phyloP scores from a whole-genome alignment of 192 early-diverging fungal species.

The Backusella morwellensis region DNA sequence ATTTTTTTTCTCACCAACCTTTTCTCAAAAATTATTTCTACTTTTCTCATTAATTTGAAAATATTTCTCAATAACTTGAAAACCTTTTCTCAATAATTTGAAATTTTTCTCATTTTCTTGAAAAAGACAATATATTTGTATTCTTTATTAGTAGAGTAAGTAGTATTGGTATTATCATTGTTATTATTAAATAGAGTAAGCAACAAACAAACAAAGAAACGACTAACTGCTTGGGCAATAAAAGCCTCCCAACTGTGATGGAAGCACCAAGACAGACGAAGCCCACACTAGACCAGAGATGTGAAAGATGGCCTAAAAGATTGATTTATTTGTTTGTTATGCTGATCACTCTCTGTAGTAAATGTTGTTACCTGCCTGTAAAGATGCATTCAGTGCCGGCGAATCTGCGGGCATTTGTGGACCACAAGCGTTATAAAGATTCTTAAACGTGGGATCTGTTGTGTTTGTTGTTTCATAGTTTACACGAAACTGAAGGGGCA shows the following conservation, averaged over 20 bases:
- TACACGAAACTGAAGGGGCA: neutral
- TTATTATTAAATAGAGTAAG: neutral
- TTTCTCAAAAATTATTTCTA: too few species aligned
- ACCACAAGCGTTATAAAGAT: constrained; percentile 25
- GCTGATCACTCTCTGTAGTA: too few species aligned
- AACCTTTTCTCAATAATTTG: too few species aligned
- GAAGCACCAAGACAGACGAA: neutral
- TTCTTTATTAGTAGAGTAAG: neutral
- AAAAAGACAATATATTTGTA: too few species aligned
- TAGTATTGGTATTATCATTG: neutral
- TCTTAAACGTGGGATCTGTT: constrained; percentile 16
- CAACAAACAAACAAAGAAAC: neutral
- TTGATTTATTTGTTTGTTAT: too few species aligned
- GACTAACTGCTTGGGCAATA: constrained; percentile 2
- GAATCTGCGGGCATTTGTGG: constrained; percentile 6
- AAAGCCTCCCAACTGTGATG: constrained; percentile 1
- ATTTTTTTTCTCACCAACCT: too few species aligned
- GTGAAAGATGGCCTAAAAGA: constrained; percentile 1
- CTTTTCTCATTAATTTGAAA: too few species aligned
- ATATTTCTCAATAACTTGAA: too few species aligned
- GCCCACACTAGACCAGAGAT: constrained; percentile 10
- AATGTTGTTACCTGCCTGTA: neutral
- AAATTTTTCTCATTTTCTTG: too few species aligned
- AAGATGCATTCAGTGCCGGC: neutral
- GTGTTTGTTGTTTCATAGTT: constrained; percentile 11